Evolutionary conservation across 495 filamentous ascomycete species (phyloP), one percentile per base, ranked within the genome.

Genomic region (Daldinia bambusicola): DNA sequence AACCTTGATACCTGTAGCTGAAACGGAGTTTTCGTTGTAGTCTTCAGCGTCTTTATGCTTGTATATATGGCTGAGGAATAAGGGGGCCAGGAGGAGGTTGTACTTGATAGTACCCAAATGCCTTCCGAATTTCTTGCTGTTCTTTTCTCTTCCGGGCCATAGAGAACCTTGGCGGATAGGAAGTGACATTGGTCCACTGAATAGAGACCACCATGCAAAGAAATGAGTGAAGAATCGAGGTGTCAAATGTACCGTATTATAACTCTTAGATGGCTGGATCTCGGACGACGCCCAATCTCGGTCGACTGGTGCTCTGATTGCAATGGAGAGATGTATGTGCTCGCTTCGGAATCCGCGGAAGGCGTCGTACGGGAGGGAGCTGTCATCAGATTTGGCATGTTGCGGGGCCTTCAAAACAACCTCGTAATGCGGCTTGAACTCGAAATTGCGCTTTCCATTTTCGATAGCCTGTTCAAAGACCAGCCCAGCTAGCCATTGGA

Each of bases 41-140:
- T 97, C 94, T 76, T 97, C 94, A 3, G 87, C 89, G 74, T 98
- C 96, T 74, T 97, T 97, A 81, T 99, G 96, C 79, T 97, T 98
- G 83, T 99, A 99, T 41, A 99, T 92, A 66, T 99, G 95, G 63
- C 93, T 94, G 55, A 98, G 88, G 75, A 95, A 99, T 5, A 99
- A 83, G 0, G 95, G 95, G 2, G 96, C 95, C 13, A 99, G 83
- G 6, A 97, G 87, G 43, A 99, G 79, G 70, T 94, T 97, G 80
- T 99, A 98, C 81, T 99, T 98, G 81, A 99, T 93, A 9, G 96
- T 98, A 7, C 93, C 95, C 61, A 99, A 83, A 80, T 99, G 95
- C 53, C 96, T 89, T 32, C 94, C 95, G 79, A 99, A 98, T 78
- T 99, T 99, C 82, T 98, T 99, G 81, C 92, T 97, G 40, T 93